These are phyloP conservation scores for Dendrocalamus sinicus DNA, from an alignment of 176 grass and related monocot species.

Conservation along the genomic window DNA sequence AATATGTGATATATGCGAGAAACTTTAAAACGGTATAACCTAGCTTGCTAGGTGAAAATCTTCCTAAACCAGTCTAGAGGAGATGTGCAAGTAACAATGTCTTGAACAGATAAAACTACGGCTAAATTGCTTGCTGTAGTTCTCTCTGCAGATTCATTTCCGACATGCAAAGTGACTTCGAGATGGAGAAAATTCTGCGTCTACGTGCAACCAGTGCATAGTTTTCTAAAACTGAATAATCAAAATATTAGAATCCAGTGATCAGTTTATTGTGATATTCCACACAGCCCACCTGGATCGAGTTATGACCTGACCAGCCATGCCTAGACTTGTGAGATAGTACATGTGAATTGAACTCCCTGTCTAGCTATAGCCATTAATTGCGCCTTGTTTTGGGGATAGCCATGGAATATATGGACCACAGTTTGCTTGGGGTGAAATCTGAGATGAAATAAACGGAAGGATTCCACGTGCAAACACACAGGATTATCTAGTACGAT, in stretches of 20 bases:
- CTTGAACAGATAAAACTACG: not conserved
- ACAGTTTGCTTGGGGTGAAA: too few relatives aligned
- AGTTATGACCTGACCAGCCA: too few relatives aligned
- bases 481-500: not conserved
- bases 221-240: not conserved
- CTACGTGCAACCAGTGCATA: too few relatives aligned
- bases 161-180: not conserved
- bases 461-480: too few relatives aligned
- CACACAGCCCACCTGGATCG: too few relatives aligned
- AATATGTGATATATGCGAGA: not conserved
- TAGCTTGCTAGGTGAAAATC: not conserved
- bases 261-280: too few relatives aligned
- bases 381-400: too few relatives aligned
- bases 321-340: too few relatives aligned
- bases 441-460: too few relatives aligned
- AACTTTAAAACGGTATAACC: not conserved
- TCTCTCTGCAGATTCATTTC: not conserved
- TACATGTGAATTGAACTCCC: too few relatives aligned
- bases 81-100: not conserved
- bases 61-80: not conserved
- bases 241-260: not conserved
- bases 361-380: too few relatives aligned
- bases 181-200: not conserved
- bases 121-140: not conserved
- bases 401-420: too few relatives aligned